Evolutionary conservation across 345 rosid genomes (phyloP).

Genomic region (Eucalyptus caleyi): DNA sequence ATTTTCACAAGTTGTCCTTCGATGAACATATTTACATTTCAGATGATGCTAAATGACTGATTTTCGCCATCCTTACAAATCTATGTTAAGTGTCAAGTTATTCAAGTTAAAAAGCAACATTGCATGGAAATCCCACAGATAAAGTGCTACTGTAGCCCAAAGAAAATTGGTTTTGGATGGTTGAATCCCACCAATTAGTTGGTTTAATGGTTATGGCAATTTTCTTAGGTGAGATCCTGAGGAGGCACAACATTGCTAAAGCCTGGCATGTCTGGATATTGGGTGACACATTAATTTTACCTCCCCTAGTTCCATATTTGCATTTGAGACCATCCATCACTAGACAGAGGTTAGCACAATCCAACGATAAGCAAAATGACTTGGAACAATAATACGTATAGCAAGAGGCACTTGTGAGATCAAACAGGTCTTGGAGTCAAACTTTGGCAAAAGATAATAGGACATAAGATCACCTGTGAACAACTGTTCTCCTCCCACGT

Average conservation of each 20-base stretch:
- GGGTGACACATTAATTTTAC: not conserved
- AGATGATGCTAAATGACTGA: not conserved
- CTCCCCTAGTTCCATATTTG: not conserved
- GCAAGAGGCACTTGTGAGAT: not conserved
- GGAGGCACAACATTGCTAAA: not conserved
- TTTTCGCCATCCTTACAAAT: not conserved
- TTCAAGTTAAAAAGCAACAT: not conserved
- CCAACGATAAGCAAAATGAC: not conserved
- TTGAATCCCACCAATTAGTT: not conserved
- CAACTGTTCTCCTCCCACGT: conserved; percentile 29
- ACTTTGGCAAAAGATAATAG: not conserved
- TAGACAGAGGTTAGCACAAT: not conserved
- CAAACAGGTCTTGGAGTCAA: not conserved
- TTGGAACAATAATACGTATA: not conserved
- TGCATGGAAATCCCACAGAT: not conserved
- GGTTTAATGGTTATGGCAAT: not conserved
- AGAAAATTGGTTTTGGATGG: not conserved
- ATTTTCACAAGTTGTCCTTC: not conserved
- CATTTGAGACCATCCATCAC: not conserved
- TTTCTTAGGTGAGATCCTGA: not conserved
- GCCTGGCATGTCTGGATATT: not conserved
- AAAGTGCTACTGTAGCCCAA: not conserved
- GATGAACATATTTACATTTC: not conserved
- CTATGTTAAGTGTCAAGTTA: not conserved
- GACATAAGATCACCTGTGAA: conserved; percentile 46